Percentiles rank a stretch among this genome's conserved stretches.
These are phyloP conservation scores for Carallia brachiata DNA, from an alignment of 345 rosid species.

Conservation along the genomic window DNA sequence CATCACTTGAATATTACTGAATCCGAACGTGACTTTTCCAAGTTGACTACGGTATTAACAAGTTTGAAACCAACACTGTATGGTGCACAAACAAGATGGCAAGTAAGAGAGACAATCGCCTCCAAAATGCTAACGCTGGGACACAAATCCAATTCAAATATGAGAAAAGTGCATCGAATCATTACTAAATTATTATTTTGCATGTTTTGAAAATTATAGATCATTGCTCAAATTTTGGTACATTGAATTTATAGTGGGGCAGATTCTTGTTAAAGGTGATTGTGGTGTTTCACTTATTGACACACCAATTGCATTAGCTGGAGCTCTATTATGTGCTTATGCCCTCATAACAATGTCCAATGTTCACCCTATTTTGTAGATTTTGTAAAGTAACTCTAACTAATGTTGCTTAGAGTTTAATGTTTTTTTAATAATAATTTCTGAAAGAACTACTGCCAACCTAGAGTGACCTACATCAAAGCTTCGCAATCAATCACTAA, in stretches of 20 bases:
- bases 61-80: no score
- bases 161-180: no score
- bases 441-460: slow-evolving; percentile 18
- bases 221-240: slow-evolving; percentile 14
- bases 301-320: background rate
- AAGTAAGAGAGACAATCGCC: no score
- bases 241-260: slow-evolving; percentile 12
- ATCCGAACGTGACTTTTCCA: no score
- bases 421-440: slow-evolving; percentile 39
- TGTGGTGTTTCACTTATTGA: slow-evolving; percentile 4
- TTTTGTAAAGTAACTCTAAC: no score
- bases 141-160: no score
- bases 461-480: slow-evolving; percentile 23
- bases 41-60: no score
- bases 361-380: background rate
- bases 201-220: background rate
- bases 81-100: no score
- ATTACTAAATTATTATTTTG: background rate
- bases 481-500: background rate
- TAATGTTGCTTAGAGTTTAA: slow-evolving; percentile 25
- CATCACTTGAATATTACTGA: no score
- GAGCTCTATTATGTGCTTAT: slow-evolving; percentile 3
- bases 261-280: background rate
- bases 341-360: background rate
- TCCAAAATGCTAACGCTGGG: no score